phyloP scores from a whole-genome alignment of 2,329 filamentous ascomycete species.

The Aureobasidium sp. region DNA sequence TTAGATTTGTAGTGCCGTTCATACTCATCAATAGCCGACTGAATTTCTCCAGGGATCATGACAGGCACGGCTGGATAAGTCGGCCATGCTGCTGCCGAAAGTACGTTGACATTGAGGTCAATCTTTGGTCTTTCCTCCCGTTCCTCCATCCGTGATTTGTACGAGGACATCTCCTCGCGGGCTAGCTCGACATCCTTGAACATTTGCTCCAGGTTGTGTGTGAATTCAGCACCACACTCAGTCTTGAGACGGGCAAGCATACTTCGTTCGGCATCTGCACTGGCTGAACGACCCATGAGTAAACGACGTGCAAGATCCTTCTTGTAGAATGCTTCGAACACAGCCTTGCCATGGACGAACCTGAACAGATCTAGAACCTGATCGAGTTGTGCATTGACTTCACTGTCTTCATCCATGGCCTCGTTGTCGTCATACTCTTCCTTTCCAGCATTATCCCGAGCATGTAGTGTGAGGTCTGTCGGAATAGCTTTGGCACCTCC shows the following conservation, averaged over 20 bases:
- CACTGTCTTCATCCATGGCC: conserved; percentile 79
- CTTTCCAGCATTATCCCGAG: conserved; percentile 50
- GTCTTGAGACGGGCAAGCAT: conserved; percentile 89
- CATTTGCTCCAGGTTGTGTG: conserved; percentile 97
- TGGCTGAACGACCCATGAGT: conserved; percentile 86
- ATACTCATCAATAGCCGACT: conserved; percentile 71
- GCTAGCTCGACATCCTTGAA: conserved; percentile 96
- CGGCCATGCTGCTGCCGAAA: conserved; percentile 91
- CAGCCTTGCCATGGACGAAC: conserved; percentile 93
- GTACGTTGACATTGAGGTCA: conserved; percentile 77
- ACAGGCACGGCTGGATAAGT: conserved; percentile 74
- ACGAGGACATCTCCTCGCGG: conserved; percentile 86
- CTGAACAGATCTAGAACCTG: conserved; percentile 91
- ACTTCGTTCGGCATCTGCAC: conserved; percentile 87
- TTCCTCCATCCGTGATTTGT: conserved; percentile 61
- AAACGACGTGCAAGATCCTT: conserved; percentile 86
- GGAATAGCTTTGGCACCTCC: conserved; percentile 81
- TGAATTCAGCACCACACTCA: conserved; percentile 91
- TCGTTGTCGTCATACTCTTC: conserved; percentile 52
- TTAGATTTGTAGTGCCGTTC: conserved; percentile 82
- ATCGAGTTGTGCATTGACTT: conserved; percentile 86
- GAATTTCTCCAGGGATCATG: conserved; percentile 67
- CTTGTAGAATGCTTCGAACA: conserved; percentile 99
- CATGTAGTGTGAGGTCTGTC: conserved; percentile 52
- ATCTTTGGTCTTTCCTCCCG: conserved; percentile 48